phyloP scores from a whole-genome alignment of 1,139 yeast genomes.

The Pichia sp. region DNA sequence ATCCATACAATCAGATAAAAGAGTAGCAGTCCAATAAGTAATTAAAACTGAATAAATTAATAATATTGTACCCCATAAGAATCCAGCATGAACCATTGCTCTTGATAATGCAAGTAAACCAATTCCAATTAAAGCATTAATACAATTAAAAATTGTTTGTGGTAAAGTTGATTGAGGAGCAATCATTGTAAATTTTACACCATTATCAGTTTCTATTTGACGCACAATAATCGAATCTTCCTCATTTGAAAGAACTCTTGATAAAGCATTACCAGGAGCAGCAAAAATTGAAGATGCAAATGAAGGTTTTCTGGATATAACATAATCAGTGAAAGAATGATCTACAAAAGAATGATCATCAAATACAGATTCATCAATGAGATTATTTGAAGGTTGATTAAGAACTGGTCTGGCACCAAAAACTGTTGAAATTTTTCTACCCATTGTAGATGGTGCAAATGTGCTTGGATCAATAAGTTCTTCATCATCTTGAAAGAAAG shows the following conservation, averaged over 20 bases:
- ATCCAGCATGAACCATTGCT: constrained; percentile 75
- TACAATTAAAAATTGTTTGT: constrained; percentile 83
- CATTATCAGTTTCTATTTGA: constrained; percentile 66
- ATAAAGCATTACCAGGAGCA: constrained; percentile 17
- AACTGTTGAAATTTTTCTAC: constrained; percentile 59
- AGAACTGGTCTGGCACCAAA: constrained; percentile 25
- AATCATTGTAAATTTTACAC: constrained; percentile 65
- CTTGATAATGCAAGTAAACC: constrained; percentile 80
- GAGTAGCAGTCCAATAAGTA: constrained; percentile 68
- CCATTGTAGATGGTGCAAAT: constrained; percentile 59
- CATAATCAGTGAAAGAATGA: constrained; percentile 25
- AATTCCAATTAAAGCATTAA: constrained; percentile 80
- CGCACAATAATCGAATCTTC: constrained; percentile 31
- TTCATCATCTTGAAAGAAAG: constrained; percentile 47
- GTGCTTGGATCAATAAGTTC: constrained; percentile 67
- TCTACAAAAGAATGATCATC: constrained; percentile 31
- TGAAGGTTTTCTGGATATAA: constrained; percentile 19
- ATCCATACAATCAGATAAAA: constrained; percentile 62
- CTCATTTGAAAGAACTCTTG: constrained; percentile 22
- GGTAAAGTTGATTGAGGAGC: constrained; percentile 88
- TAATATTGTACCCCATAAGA: constrained; percentile 59
- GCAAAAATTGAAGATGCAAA: constrained; percentile 16
- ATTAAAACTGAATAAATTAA: constrained; percentile 51
- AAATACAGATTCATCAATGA: constrained; percentile 32
- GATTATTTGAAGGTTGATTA: constrained; percentile 22